Evolutionary conservation across 495 filamentous ascomycete species (phyloP), one percentile per base, ranked within the genome.

Genomic region (Bombardia bombarda): DNA sequence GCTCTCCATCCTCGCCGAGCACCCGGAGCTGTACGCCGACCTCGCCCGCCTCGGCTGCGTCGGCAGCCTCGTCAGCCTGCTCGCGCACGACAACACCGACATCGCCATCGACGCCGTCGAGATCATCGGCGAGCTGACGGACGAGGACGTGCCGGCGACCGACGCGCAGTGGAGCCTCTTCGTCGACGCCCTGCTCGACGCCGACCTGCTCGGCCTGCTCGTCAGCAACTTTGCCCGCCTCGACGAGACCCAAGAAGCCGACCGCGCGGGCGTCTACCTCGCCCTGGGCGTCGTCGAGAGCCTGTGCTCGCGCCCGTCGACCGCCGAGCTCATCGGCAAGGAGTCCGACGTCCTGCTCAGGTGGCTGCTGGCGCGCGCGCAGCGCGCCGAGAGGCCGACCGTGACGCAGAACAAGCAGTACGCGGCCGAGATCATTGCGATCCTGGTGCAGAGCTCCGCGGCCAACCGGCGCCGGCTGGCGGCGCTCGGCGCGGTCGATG

Each of bases 51-150:
- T 94, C 40, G 92, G 88, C 21, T 84, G 82, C 45, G 80, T 82
- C 1, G 80, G 63, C 0, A 86, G 82, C 14, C 63, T 99, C 42
- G 85, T 95, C 1, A 75, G 79, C 1, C 61, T 99, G 38, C 65
- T 99, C 20, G 82, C 90, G 6, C 92, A 97, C 57, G 92, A 99
- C 53, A 99, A 99, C 62, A 87, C 90, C 2, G 92, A 99, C 62
- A 94, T 99, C 49, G 89, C 92, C 6, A 95, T 96, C 48, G 87
- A 83, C 53, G 84, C 82, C 0, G 79, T 96, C 4, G 87, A 97
- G 58, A 89, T 95, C 31, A 81, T 99, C 40, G 78, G 78, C 45
- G 92, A 99, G 70, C 65, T 99, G 49, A 95, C 87, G 14, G 92
- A 95, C 56, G 90, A 97, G 56, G 92, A 96, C 60, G 87, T 96